A percentile compares a stretch with the other conserved stretches of the same genome.
Evolutionary conservation across 768 basidiomycete genomes (phyloP).

Genomic region (Collybiopsis confluens): DNA sequence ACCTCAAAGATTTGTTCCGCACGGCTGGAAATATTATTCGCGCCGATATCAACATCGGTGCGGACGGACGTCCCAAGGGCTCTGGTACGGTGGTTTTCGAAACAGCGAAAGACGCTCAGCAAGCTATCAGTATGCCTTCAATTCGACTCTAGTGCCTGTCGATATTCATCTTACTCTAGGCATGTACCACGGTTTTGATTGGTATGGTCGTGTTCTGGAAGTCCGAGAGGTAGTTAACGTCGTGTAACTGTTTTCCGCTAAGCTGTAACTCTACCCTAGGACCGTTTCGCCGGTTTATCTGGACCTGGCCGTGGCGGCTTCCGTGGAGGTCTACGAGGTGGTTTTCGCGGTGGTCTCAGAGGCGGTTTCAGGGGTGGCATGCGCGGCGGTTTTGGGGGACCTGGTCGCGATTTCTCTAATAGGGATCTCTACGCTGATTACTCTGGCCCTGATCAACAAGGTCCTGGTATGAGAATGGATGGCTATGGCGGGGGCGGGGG

Average conservation of each 20-base stretch:
- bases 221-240: constrained; percentile 74
- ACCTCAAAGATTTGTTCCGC: constrained; percentile 95
- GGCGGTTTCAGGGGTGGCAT: constrained; percentile 40
- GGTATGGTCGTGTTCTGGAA: constrained; percentile 94
- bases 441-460: constrained; percentile 77
- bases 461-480: constrained; percentile 37
- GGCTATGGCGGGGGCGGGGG: constrained; percentile 34
- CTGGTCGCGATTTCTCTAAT: constrained; percentile 74
- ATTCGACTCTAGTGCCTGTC: not conserved
- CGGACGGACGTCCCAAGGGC: constrained; percentile 91
- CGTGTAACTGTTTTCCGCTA: not conserved
- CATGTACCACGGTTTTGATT: constrained; percentile 97
- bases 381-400: constrained; percentile 43
- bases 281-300: constrained; percentile 83
- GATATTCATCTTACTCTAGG: constrained; percentile 36
- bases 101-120: constrained; percentile 82
- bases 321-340: constrained; percentile 35
- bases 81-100: constrained; percentile 98
- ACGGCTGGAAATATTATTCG: constrained; percentile 93
- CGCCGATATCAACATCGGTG: constrained; percentile 92
- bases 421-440: constrained; percentile 92
- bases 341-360: constrained; percentile 44
- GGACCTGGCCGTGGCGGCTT: constrained; percentile 51
- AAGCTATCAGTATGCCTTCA: constrained; percentile 76
- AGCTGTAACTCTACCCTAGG: constrained; percentile 36